Evolutionary conservation across 169 alveolate species (phyloP).

Genomic region (Cystoisospora suis): DNA sequence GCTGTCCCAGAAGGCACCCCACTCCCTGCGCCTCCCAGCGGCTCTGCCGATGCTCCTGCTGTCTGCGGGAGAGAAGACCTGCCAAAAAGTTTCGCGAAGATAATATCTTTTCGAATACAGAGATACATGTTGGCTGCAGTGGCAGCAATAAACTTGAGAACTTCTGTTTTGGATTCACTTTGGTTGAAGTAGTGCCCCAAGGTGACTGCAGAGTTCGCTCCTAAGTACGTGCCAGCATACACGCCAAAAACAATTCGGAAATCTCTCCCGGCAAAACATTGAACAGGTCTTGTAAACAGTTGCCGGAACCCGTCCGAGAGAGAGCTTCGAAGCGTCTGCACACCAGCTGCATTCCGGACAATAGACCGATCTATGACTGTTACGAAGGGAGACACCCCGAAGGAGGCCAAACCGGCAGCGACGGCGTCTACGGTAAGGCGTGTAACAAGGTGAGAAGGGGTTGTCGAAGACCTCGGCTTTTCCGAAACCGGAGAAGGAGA

Average conservation of each 20-base stretch:
- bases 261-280: background rate
- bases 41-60: background rate
- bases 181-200: background rate
- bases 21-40: background rate
- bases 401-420: conserved; percentile 41
- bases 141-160: conserved; percentile 9
- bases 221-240: conserved; percentile 57
- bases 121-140: conserved; percentile 41
- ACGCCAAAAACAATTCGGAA: conserved; percentile 49
- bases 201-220: conserved; percentile 47
- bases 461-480: too few relatives aligned
- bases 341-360: conserved; percentile 23
- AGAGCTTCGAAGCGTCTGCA: background rate
- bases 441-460: background rate
- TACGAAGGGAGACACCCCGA: conserved; percentile 43
- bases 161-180: background rate
- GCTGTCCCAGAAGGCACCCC: background rate
- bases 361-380: conserved; percentile 35
- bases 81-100: conserved; percentile 50
- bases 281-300: background rate
- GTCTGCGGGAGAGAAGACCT: background rate
- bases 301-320: background rate
- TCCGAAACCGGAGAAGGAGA: background rate
- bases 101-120: conserved; percentile 52
- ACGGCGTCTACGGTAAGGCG: conserved; percentile 28